These are phyloP conservation scores for Fusarium albosuccineum DNA, from an alignment of 2,329 filamentous ascomycete genomes.

Conservation along the genomic window DNA sequence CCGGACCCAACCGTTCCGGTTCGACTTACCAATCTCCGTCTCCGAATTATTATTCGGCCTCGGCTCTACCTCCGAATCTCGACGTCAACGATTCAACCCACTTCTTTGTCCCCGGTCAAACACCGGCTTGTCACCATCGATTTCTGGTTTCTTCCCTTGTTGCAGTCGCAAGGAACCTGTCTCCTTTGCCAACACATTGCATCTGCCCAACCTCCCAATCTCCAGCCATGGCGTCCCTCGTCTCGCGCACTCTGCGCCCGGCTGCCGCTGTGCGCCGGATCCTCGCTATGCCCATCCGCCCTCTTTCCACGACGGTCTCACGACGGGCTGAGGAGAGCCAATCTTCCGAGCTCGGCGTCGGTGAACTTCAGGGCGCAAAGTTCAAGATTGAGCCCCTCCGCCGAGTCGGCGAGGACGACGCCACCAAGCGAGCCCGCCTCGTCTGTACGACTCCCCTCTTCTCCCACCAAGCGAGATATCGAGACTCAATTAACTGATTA, in stretches of 20 bases:
- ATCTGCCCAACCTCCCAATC: neutral
- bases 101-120: neutral
- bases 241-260: slow-evolving; percentile 41
- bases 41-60: slow-evolving; percentile 37
- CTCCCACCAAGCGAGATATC: slow-evolving; percentile 5
- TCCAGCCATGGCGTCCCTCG: slow-evolving; percentile 37
- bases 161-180: neutral
- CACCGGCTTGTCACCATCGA: slow-evolving; percentile 10
- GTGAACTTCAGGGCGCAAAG: slow-evolving; percentile 86
- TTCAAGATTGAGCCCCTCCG: slow-evolving; percentile 94
- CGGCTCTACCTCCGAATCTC: slow-evolving; percentile 38
- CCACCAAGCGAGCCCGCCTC: slow-evolving; percentile 90
- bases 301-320: slow-evolving; percentile 40
- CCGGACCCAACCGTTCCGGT: slow-evolving; percentile 39
- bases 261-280: slow-evolving; percentile 35
- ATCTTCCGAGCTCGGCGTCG: slow-evolving; percentile 76
- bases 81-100: slow-evolving; percentile 32
- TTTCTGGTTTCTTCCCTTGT: neutral
- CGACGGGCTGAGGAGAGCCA: slow-evolving; percentile 35
- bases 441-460: slow-evolving; percentile 65
- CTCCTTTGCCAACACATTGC: neutral
- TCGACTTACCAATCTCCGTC: slow-evolving; percentile 26
- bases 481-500: slow-evolving; percentile 1
- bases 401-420: slow-evolving; percentile 83
- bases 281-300: slow-evolving; percentile 35